A percentile compares a stretch with the other conserved stretches of the same genome.
phyloP scores from a whole-genome alignment of 495 filamentous ascomycete genomes.

The Tuber melanosporum region DNA sequence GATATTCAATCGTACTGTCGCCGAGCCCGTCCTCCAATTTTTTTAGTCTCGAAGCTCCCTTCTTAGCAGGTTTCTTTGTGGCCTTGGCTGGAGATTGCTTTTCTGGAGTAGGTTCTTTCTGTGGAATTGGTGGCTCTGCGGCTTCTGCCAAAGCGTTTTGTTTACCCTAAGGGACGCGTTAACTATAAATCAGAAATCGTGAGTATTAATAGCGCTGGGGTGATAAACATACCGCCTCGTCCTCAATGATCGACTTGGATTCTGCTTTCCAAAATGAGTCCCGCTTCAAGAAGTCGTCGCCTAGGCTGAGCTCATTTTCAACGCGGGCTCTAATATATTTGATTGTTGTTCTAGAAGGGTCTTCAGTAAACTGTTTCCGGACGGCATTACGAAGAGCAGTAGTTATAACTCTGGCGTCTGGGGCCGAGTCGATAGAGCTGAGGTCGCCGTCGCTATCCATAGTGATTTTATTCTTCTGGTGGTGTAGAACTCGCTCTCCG shows the following conservation, averaged over 20 bases:
- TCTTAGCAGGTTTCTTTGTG: slow-evolving; percentile 32
- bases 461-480: slow-evolving; percentile 1
- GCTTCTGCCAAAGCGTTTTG: slow-evolving; percentile 15
- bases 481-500: not conserved
- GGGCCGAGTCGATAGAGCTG: not conserved
- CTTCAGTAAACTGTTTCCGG: slow-evolving; percentile 51
- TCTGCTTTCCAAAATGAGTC: slow-evolving; percentile 65
- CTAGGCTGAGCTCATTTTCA: slow-evolving; percentile 60
- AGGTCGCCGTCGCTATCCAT: slow-evolving; percentile 21
- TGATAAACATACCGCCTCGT: slow-evolving; percentile 57
- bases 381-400: slow-evolving; percentile 54
- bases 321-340: slow-evolving; percentile 63
- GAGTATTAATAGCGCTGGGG: not conserved
- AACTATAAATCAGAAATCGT: slow-evolving; percentile 4
- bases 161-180: slow-evolving; percentile 22
- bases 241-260: slow-evolving; percentile 67
- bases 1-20: slow-evolving; percentile 17
- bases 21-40: slow-evolving; percentile 4
- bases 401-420: slow-evolving; percentile 10
- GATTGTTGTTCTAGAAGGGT: slow-evolving; percentile 65
- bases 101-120: slow-evolving; percentile 16
- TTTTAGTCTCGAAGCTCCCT: slow-evolving; percentile 18
- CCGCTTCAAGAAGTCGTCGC: slow-evolving; percentile 62
- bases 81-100: slow-evolving; percentile 27
- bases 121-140: not conserved